phyloP scores from a whole-genome alignment of 2,329 filamentous ascomycete genomes.

The Claviceps spartinae region DNA sequence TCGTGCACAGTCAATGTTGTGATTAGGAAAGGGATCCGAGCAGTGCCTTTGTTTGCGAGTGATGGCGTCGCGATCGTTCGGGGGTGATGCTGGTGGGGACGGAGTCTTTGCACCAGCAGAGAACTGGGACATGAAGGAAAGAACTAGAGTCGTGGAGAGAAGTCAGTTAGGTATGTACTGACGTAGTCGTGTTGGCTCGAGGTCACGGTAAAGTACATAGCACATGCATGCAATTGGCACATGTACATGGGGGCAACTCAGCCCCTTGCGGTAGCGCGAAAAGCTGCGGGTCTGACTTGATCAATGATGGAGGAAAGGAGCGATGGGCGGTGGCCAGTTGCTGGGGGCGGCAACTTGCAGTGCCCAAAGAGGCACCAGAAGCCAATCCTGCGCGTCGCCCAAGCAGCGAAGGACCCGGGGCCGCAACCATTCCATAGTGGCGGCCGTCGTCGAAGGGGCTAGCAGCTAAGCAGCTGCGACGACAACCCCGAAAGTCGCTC shows the following conservation, averaged over 20 bases:
- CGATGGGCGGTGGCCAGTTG: background rate
- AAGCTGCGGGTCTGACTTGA: background rate
- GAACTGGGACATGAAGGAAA: slow-evolving; percentile 80
- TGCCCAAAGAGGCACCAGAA: too few relatives aligned
- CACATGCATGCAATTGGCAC: background rate
- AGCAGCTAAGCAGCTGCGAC: too few relatives aligned
- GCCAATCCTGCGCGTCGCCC: too few relatives aligned
- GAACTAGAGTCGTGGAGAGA: slow-evolving; percentile 39
- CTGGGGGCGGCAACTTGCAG: background rate
- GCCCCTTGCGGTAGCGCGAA: background rate
- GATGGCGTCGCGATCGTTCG: slow-evolving; percentile 20
- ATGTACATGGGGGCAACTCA: background rate
- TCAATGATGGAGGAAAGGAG: background rate
- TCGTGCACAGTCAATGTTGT: slow-evolving; percentile 21
- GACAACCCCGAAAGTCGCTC: too few relatives aligned
- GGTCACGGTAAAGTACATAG: background rate
- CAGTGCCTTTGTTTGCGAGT: slow-evolving; percentile 17
- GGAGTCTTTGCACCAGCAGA: slow-evolving; percentile 38
- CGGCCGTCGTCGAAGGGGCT: too few relatives aligned
- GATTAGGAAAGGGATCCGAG: slow-evolving; percentile 21
- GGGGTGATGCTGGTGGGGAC: slow-evolving; percentile 31
- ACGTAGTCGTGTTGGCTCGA: background rate
- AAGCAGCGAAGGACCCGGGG: too few relatives aligned
- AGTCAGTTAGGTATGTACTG: background rate
- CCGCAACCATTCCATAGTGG: too few relatives aligned